These are phyloP conservation scores for Rhodotorula taiwanensis DNA, from an alignment of 768 basidiomycete genomes.

Conservation along the genomic window DNA sequence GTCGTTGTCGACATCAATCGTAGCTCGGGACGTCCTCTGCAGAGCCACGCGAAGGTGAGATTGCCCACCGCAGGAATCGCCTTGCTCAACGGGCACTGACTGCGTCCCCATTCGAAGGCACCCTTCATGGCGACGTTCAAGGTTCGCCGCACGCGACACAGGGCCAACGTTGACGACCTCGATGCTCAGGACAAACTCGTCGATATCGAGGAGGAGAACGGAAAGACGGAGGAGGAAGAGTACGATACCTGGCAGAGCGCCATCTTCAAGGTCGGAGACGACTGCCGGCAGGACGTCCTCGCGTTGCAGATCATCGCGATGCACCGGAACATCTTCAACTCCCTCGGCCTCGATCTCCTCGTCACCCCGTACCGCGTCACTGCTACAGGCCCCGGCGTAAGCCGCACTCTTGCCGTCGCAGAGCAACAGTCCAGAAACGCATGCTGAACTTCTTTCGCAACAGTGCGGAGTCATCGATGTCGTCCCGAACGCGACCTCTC, in stretches of 20 bases:
- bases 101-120: constrained; percentile 53
- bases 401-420: constrained; percentile 42
- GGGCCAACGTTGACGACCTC: constrained; percentile 13
- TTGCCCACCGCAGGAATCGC: constrained; percentile 11
- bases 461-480: constrained; percentile 98
- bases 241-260: constrained; percentile 96
- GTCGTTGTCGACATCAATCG: constrained; percentile 95
- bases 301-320: constrained; percentile 96
- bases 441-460: constrained; percentile 5
- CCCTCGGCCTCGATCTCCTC: constrained; percentile 80
- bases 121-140: constrained; percentile 99
- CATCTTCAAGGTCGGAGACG: constrained; percentile 99
- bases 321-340: constrained; percentile 96
- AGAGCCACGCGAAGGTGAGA: constrained; percentile 89
- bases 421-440: constrained; percentile 1
- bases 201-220: constrained; percentile 45
- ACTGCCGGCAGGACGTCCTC: constrained; percentile 96
- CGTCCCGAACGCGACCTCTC: constrained; percentile 91
- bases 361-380: constrained; percentile 95
- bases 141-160: constrained; percentile 68
- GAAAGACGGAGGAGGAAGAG: constrained; percentile 39
- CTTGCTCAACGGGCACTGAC: not conserved
- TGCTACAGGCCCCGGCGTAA: constrained; percentile 88
- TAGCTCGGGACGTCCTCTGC: constrained; percentile 87
- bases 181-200: constrained; percentile 33